phyloP scores from a whole-genome alignment of 108 stramenopile species.

The Skeletonema marinoi region DNA sequence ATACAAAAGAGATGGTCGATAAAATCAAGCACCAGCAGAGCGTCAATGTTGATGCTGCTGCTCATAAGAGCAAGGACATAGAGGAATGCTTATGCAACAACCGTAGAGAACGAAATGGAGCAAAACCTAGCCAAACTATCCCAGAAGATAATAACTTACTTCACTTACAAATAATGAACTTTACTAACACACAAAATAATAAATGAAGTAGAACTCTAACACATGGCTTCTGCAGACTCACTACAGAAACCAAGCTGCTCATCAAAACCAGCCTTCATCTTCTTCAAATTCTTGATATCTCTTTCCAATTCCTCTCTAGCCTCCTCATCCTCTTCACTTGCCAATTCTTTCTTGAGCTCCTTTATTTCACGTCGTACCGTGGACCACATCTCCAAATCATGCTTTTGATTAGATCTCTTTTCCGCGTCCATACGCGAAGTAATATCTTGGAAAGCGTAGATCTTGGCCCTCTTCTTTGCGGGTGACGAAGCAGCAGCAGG shows the following conservation, averaged over 20 bases:
- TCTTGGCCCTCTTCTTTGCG: neutral
- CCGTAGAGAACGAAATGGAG: no score
- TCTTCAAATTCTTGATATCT: constrained; percentile 18
- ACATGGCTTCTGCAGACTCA: neutral
- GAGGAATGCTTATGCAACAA: no score
- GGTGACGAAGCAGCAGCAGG: neutral
- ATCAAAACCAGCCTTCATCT: constrained; percentile 24
- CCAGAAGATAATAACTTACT: no score
- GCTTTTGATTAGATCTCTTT: constrained; percentile 12
- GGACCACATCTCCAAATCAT: constrained; percentile 36
- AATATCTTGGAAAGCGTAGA: neutral
- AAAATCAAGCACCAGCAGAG: neutral
- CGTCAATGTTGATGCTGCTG: neutral
- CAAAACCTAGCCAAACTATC: no score
- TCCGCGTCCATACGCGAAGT: neutral
- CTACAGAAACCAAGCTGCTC: constrained; percentile 14
- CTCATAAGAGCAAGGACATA: no score
- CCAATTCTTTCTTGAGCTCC: constrained; percentile 19
- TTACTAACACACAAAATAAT: neutral
- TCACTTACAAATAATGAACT: neutral
- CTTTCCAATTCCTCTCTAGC: constrained; percentile 13
- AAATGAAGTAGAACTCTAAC: neutral
- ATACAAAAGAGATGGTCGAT: neutral
- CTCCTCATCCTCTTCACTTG: constrained; percentile 8
- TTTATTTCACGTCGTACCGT: constrained; percentile 10